Conservation (phyloP, 176 grass and related monocot genomes). For the Tuctoria greenei region DNA sequence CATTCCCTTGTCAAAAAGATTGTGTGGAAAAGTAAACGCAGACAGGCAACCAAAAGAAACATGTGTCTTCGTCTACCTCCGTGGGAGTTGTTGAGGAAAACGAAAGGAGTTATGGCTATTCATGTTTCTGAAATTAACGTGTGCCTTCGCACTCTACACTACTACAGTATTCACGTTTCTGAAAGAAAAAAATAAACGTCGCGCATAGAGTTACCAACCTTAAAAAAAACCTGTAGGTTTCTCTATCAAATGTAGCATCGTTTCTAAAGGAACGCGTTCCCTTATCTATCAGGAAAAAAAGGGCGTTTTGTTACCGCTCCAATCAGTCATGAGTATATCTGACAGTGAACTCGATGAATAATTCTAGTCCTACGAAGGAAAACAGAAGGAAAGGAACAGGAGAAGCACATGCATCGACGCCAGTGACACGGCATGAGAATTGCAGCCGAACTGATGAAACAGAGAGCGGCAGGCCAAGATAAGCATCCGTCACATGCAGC, state of each 20-base stretch:
- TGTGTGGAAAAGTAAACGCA: neutral
- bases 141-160: no score
- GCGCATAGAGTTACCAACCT: neutral
- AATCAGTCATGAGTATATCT: neutral
- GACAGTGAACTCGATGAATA: neutral
- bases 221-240: no score
- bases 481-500: neutral
- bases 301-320: neutral
- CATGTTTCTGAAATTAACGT: no score
- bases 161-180: neutral
- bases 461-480: neutral
- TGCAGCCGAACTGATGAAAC: neutral
- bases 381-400: neutral
- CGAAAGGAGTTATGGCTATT: neutral
- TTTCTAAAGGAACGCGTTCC: neutral
- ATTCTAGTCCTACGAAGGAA: neutral
- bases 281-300: neutral
- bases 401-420: neutral
- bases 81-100: neutral
- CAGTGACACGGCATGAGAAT: neutral
- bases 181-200: neutral
- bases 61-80: constrained; percentile 1
- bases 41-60: neutral
- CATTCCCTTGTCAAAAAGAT: constrained; percentile 14
- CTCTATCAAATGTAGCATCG: neutral